phyloP scores from a whole-genome alignment of 768 basidiomycete genomes.

The Russula earlei region DNA sequence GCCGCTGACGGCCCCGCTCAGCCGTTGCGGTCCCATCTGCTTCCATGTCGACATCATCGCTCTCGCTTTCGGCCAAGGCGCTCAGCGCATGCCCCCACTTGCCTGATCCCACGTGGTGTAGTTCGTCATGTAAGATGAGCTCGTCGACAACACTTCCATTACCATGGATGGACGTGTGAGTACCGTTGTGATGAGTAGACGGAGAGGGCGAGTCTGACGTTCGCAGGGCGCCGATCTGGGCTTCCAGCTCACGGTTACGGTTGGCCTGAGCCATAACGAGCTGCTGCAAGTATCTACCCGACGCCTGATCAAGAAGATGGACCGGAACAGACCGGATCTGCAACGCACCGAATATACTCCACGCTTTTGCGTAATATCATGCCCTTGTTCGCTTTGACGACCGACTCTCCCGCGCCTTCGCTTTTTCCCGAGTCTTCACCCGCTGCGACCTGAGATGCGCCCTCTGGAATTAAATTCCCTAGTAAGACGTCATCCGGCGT shows the following conservation, averaged over 20 bases:
- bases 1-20: conserved; percentile 15
- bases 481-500: conserved; percentile 19
- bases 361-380: conserved; percentile 75
- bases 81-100: conserved; percentile 14
- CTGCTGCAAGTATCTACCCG: conserved; percentile 64
- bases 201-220: neutral
- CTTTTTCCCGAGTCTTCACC: conserved; percentile 25
- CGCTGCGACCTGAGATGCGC: neutral
- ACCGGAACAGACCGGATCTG: neutral
- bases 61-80: conserved; percentile 16
- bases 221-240: conserved; percentile 37
- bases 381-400: conserved; percentile 89
- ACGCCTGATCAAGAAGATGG: neutral
- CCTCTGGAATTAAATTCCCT: conserved; percentile 18
- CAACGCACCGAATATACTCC: conserved; percentile 36
- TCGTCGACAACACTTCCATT: conserved; percentile 1
- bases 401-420: conserved; percentile 29
- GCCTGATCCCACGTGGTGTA: conserved; percentile 6
- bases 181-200: neutral
- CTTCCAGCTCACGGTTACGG: conserved; percentile 71
- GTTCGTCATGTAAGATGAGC: conserved; percentile 13
- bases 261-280: conserved; percentile 72
- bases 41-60: conserved; percentile 17
- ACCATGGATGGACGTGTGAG: conserved; percentile 3
- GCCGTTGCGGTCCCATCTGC: neutral